Percentiles rank a stretch among this genome's conserved stretches.
Evolutionary conservation across 345 rosid species (phyloP).

Genomic region (Cardamine occulta): DNA sequence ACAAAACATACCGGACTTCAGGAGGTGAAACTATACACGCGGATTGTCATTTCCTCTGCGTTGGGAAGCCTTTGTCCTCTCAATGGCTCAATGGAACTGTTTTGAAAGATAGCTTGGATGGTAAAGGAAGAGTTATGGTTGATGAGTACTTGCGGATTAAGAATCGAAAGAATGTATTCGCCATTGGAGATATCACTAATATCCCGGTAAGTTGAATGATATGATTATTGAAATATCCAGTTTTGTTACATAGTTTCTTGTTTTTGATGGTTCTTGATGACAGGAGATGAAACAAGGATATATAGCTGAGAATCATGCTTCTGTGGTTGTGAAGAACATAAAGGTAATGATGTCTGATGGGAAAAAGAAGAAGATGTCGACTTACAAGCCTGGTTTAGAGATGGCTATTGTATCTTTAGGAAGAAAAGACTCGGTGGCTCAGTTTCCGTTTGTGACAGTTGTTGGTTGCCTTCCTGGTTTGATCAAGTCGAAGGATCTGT

Average conservation of each 20-base stretch:
- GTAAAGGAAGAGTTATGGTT: slow-evolving; percentile 67
- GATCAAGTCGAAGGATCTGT: slow-evolving; percentile 74
- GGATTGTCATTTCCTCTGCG: slow-evolving; percentile 78
- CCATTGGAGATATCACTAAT: slow-evolving; percentile 79
- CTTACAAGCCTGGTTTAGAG: slow-evolving; percentile 52
- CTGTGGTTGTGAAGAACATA: slow-evolving; percentile 66
- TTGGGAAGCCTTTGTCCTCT: slow-evolving; percentile 66
- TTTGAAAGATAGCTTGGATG: slow-evolving; percentile 60
- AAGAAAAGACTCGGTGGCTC: slow-evolving; percentile 74
- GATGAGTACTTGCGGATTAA: slow-evolving; percentile 68
- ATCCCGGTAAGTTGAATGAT: slow-evolving; percentile 55
- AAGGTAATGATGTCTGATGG: slow-evolving; percentile 63
- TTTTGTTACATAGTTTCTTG: neutral
- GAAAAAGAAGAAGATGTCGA: slow-evolving; percentile 57
- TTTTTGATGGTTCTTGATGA: neutral
- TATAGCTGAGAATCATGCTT: slow-evolving; percentile 69
- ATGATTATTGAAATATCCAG: neutral
- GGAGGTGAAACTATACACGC: slow-evolving; percentile 68
- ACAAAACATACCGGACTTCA: slow-evolving; percentile 54
- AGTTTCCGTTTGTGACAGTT: slow-evolving; percentile 66
- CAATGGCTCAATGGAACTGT: slow-evolving; percentile 67
- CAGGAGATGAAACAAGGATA: slow-evolving; percentile 89
- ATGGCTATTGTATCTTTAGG: slow-evolving; percentile 73
- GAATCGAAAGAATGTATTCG: slow-evolving; percentile 59
- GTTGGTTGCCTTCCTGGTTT: slow-evolving; percentile 74